Percentiles rank a stretch among this genome's conserved stretches.
Evolutionary conservation across 2,329 filamentous ascomycete species (phyloP).

Genomic region (Lasiodiplodia sp.): DNA sequence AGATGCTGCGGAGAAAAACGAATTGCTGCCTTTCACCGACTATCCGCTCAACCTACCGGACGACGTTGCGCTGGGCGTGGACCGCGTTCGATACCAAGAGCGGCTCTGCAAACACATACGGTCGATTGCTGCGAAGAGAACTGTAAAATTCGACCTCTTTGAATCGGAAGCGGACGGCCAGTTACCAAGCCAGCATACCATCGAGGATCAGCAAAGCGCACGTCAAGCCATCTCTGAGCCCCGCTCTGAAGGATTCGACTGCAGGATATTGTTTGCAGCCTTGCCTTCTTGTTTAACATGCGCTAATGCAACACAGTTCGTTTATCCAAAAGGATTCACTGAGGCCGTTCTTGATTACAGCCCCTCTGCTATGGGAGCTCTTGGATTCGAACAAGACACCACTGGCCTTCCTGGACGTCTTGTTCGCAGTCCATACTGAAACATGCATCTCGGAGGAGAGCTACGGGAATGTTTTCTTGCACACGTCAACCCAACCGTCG

Average conservation of each 20-base stretch:
- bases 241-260: not conserved
- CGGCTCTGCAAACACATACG: not conserved
- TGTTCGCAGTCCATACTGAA: constrained; percentile 23
- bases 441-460: constrained; percentile 20
- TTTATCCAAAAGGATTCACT: constrained; percentile 14
- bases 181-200: not conserved
- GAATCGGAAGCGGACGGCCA: not conserved
- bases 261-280: constrained; percentile 5
- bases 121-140: constrained; percentile 12
- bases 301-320: not conserved
- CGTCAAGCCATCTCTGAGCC: not conserved
- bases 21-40: not conserved
- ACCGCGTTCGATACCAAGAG: not conserved
- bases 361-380: constrained; percentile 11
- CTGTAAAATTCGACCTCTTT: not conserved
- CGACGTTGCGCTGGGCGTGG: not conserved
- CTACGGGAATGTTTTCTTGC: constrained; percentile 21
- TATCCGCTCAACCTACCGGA: constrained; percentile 5
- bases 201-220: constrained; percentile 4
- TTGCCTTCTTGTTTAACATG: not conserved
- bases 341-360: constrained; percentile 18
- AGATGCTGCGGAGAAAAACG: not conserved
- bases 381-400: not conserved
- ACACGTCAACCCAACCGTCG: not conserved
- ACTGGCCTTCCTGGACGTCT: constrained; percentile 1